A percentile compares a stretch with the other conserved stretches of the same genome.
phyloP scores from a whole-genome alignment of 2,329 filamentous ascomycete genomes.

The Hirsutella rhossiliensis region DNA sequence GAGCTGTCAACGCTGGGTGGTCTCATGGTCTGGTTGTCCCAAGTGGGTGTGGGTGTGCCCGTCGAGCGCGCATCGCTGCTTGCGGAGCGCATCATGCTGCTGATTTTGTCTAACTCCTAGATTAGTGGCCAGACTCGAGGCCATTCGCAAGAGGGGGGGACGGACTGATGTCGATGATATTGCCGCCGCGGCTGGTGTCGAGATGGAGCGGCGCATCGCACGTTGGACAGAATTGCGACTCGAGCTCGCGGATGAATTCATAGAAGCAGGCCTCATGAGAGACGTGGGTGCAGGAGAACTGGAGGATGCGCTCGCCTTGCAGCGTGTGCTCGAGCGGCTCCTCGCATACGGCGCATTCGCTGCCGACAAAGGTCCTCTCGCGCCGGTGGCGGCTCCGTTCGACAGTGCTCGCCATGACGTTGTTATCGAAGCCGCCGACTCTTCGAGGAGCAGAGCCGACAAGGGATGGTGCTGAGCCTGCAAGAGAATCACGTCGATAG shows the following conservation, averaged over 20 bases:
- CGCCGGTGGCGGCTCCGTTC: slow-evolving; percentile 70
- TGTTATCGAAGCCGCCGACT: slow-evolving; percentile 26
- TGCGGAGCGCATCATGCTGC: slow-evolving; percentile 78
- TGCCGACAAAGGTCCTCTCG: slow-evolving; percentile 90
- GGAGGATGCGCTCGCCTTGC: slow-evolving; percentile 83
- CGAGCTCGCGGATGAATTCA: slow-evolving; percentile 91
- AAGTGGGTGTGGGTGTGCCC: slow-evolving; percentile 48
- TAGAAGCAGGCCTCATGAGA: slow-evolving; percentile 98
- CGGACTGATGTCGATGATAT: slow-evolving; percentile 80
- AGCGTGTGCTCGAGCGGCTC: slow-evolving; percentile 93
- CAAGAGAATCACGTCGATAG: slow-evolving; percentile 19
- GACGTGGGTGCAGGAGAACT: slow-evolving; percentile 94
- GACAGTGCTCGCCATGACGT: slow-evolving; percentile 33
- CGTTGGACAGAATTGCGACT: slow-evolving; percentile 86
- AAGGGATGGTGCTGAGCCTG: slow-evolving; percentile 20
- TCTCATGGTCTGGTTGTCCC: slow-evolving; percentile 51
- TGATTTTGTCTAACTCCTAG: slow-evolving; percentile 69
- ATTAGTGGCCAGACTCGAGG: slow-evolving; percentile 2
- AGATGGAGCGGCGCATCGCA: slow-evolving; percentile 86
- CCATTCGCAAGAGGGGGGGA: slow-evolving; percentile 9
- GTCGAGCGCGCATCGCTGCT: slow-evolving; percentile 48
- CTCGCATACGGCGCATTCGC: slow-evolving; percentile 90
- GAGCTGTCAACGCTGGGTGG: slow-evolving; percentile 36
- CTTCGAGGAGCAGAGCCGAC: slow-evolving; percentile 19
- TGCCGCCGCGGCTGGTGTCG: slow-evolving; percentile 85